Base-by-base conservation (phyloP, 148 eudicot species). In the Fagopyrum tataricum region DNA sequence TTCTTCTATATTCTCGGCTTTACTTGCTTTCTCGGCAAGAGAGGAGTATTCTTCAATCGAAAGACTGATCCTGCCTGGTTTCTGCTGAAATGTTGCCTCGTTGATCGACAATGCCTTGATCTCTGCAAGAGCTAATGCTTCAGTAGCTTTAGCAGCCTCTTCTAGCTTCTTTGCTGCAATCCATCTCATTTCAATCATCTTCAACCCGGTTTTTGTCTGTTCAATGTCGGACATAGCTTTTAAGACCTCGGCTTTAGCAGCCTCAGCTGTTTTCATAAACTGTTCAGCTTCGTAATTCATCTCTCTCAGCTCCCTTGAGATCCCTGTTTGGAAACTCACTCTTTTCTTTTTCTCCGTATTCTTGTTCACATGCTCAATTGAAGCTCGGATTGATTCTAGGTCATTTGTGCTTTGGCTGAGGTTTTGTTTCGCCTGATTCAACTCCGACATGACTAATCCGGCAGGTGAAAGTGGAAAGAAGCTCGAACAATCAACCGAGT, bases 101-200 rank as follows among this genome's bases (percentile, higher is more conserved):
- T 56, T 56, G 47, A 44, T 70, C 2, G 84, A 74, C 70, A 78
- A 73, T 17, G 83, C 79, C 39, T 76, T 83, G 51, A 83, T 86
- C 82, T 91, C 90, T 7, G 97, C 92, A 76, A 87, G 75, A 26
- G 98, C 97, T 47, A 91, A 83, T 11, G 92, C 90, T 77, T 93
- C 94, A 68, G 91, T 87, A 0, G 97, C 98, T 48, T 84, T 84
- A 61, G 98, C 98, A 2, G 98, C 98, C 73, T 91, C 97, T 74
- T 93, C 95, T 78, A 93, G 88, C 82, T 93, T 93, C 73, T 84
- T 89, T 6, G 98, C 98, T 4, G 96, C 91, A 72, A 77, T 37
- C 79, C 93, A 81, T 44, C 96, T 87, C 94, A 91, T 86, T 76
- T 93, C 98, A 23, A 91, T 91, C 90, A 93, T 88, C 69, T 79